These are phyloP conservation scores for Populus hybrid DNA, from an alignment of 441 rosid species.

Conservation along the genomic window DNA sequence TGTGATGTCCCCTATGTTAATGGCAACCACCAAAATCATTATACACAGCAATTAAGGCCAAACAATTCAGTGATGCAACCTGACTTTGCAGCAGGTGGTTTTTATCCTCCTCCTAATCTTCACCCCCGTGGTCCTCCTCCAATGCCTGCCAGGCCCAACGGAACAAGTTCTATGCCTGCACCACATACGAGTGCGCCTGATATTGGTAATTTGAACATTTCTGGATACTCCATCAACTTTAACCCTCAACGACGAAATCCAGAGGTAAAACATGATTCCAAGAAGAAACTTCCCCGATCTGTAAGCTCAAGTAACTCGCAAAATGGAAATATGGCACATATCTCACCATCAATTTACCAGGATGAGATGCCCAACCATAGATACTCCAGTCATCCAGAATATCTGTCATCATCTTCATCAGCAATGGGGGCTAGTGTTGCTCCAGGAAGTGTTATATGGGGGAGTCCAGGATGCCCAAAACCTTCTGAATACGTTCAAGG, in stretches of 20 bases:
- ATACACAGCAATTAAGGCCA: conserved; percentile 30
- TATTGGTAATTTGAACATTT: conserved; percentile 44
- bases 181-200: conserved; percentile 40
- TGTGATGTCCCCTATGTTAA: conserved; percentile 23
- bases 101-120: conserved; percentile 20
- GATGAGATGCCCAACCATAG: conserved; percentile 34
- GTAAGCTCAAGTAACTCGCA: conserved; percentile 28
- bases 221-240: conserved; percentile 33
- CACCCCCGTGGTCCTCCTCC: conserved; percentile 43
- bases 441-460: conserved; percentile 36
- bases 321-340: conserved; percentile 27
- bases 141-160: conserved; percentile 39
- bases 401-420: conserved; percentile 27
- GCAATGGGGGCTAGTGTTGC: conserved; percentile 19
- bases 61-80: conserved; percentile 38
- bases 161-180: conserved; percentile 33
- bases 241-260: conserved; percentile 35
- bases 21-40: conserved; percentile 21
- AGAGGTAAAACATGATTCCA: conserved; percentile 26
- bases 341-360: conserved; percentile 23
- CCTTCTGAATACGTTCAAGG: conserved; percentile 35
- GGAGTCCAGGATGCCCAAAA: conserved; percentile 31
- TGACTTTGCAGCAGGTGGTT: conserved; percentile 35
- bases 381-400: conserved; percentile 32
- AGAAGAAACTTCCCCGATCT: conserved; percentile 24